Evolutionary conservation across 2,329 filamentous ascomycete genomes (phyloP).

Genomic region (Fusarium sp.): DNA sequence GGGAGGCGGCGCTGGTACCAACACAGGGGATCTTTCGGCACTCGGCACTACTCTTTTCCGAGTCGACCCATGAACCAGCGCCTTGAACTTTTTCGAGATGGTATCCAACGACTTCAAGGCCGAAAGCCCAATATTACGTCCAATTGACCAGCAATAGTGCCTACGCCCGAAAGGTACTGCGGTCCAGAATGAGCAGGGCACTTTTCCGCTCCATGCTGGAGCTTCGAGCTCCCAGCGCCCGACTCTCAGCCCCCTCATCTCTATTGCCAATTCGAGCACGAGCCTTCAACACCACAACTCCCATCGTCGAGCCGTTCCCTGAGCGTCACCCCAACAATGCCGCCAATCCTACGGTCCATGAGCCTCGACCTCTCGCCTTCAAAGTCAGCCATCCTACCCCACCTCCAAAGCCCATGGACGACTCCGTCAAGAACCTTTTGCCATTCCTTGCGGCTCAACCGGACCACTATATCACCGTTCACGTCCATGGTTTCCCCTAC

Average conservation of each 20-base stretch:
- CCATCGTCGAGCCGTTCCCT: conserved; percentile 60
- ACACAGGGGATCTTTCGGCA: conserved; percentile 37
- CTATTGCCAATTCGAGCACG: conserved; percentile 47
- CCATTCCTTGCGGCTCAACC: conserved; percentile 80
- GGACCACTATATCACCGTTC: conserved; percentile 81
- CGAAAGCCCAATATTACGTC: conserved; percentile 26
- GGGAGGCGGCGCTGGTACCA: conserved; percentile 30
- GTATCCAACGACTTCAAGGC: conserved; percentile 36
- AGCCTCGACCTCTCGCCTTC: conserved; percentile 54
- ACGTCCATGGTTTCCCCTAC: conserved; percentile 84
- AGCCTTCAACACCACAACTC: conserved; percentile 54
- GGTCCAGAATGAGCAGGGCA: conserved; percentile 66
- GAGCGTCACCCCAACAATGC: conserved; percentile 54
- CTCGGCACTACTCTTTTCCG: conserved; percentile 54
- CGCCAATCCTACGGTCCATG: conserved; percentile 52
- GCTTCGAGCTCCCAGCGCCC: conserved; percentile 60
- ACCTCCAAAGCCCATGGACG: conserved; percentile 59
- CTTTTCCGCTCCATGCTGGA: conserved; percentile 74
- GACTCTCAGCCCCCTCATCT: conserved; percentile 44
- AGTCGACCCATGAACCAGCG: conserved; percentile 7
- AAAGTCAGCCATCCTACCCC: conserved; percentile 56
- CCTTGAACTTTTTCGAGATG: conserved; percentile 48
- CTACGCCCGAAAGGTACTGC: conserved; percentile 44
- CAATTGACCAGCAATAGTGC: conserved; percentile 45
- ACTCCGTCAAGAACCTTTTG: conserved; percentile 71